Base-by-base conservation (phyloP, 345 rosid genomes). In the Turritis glabra region DNA sequence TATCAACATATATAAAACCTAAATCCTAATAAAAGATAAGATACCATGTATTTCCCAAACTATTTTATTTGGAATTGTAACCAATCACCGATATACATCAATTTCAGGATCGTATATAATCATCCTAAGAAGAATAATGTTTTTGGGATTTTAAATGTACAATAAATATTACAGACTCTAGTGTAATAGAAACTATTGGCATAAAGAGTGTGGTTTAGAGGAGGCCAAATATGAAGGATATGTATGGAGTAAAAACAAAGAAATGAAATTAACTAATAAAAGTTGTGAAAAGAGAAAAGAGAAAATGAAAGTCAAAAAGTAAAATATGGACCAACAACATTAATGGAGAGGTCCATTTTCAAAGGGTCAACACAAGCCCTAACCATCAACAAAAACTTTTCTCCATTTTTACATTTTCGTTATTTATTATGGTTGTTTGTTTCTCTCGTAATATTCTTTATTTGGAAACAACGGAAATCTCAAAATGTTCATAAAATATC, bases 321-420 rank as follows among this genome's bases (percentile, higher is more conserved):
- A 71, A 55, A 74, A 56, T 9, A 46, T 43, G 77, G 77, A 73
- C 65, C 63, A 56, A 26, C 63, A 56, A 26, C 65, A 65, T 56
- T 56, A 23, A 55, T 12, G 44, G 50, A 27, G 26, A 67, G 43
- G 67, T 57, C 19, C 33, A 66, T 74, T 29, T 68, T 57, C 26
- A 25, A 56, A 37, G 59, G 67, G 78, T 74, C 67, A 66, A 50
- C 32, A 8, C 25, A 57, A 47, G 53, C 78, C 78, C 73, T 66
- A 75, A 48, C 67, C 53, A 66, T 57, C 30, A 27, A 47, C 15
- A 11, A 17, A 53, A 33, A 15, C 26, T 41, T 1, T 21, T 12
- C 7, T 33, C 14, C 41, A 9, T 58, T 37, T 26, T 37, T 26
- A 44, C 27, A 60, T 59, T 59, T 59, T 35, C 29, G 11, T 11